Base-by-base conservation (phyloP, 306 rosid species). In the Senna siamea region DNA sequence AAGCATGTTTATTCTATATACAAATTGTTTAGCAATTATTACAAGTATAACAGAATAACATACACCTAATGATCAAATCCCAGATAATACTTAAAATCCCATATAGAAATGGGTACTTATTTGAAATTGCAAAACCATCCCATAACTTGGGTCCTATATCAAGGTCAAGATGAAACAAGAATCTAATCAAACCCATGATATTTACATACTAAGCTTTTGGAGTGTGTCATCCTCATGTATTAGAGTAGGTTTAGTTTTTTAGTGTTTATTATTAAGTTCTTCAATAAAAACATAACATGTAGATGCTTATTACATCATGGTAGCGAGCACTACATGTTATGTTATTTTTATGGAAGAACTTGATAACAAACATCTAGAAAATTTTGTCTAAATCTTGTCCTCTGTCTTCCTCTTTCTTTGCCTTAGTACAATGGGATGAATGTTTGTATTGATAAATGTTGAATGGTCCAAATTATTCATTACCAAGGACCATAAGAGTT, bases 401-500 rank as follows among this genome's bases (percentile, higher is more conserved):
- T 37, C 5, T 32, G 13, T 66, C 35, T 28, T 18, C 41, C 20
- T 46, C 59, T 47, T 56, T 69, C 34, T 22, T 28, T 4, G 57
- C 41, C 43, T 26, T 28, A 5, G 56, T 78, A 64, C 75, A 70
- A 38, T 30, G 26, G 63, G 63, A 41, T 48, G 47, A 12, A 46
- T 61, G 52, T n/a, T 69, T 56, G 34, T 73, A 62, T 3, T 37
- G 51, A 61, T 64, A 62, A 62, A 68, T 34, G 54, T 6, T 47
- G 38, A 60, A 61, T 76, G 37, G 37, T 32, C 11, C 23, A 54
- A 51, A 44, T 73, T 77, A 77, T 13, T 88, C 80, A 69, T 76
- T 82, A 15, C 86, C 91, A 66, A 69, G 44, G n/a, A 88, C 88
- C 85, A 89, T 78, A 43, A 93, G 87, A 55, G 70, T 80, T 4